Base-by-base conservation (phyloP, 2,329 filamentous ascomycete species). In the Drechslerella dactyloides region DNA sequence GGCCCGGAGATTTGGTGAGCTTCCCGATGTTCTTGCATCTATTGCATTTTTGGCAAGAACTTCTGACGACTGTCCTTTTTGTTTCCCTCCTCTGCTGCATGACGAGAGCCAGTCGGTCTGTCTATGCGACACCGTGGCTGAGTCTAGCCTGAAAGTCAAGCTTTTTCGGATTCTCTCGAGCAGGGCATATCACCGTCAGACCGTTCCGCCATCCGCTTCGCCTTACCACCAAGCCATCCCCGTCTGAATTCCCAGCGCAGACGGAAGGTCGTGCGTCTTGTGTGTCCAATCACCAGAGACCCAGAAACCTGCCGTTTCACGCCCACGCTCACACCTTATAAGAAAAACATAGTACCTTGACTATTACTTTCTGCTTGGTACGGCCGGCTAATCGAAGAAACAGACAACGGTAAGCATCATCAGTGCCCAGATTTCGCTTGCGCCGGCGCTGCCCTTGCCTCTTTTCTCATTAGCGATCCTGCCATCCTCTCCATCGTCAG, bases 381-480 rank as follows among this genome's bases (percentile, higher is more conserved):
- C 52, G 57, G 57, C 56, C 53, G 52, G 51, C 50, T 46, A 30
- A 52, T 44, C 57, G 44, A 62, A 57, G 42, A 57, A 56, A 40
- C 51, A 52, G 8, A 42, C 37, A 42, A 51, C 52, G 57, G 64
- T 69, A 62, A 69, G 64, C 64, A 62, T 57, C 64, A 62, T 57
- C 57, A 52, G 46, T 51, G 52, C 65, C 53, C 48, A 52, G 53
- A 33, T 63, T 59, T 70, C 66, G 66, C 66, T 70, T 70, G 65
- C 57, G 42, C 52, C 37, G 8, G 11, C 54, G 53, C 59, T 70
- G 54, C 46, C 33, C 27, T 46, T 7, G 19, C 40, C 56, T 52
- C 19, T 48, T 48, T 19, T 48, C 19, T 48, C 19, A 5, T 48
- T 15, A 17, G n/a, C 53, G 58, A 69, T 58, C 56, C 56, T 69